Percentiles rank a stretch among this genome's conserved stretches.
phyloP scores from a whole-genome alignment of 2,329 filamentous ascomycete species.

The Penicillium hesseltinei region DNA sequence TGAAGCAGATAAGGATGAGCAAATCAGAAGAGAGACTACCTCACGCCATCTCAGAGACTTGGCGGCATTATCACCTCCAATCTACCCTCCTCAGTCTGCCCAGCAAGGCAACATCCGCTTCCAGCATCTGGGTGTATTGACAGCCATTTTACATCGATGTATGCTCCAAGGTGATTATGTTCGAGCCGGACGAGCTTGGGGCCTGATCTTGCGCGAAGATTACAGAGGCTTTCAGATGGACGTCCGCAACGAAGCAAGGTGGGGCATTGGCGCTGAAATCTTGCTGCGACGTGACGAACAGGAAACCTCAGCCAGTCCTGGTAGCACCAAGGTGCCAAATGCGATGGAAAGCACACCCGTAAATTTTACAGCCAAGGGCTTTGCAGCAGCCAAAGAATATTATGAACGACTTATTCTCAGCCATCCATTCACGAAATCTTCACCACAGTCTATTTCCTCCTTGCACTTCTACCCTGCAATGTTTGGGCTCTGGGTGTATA shows the following conservation, averaged over 20 bases:
- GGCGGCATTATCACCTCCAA: conserved; percentile 32
- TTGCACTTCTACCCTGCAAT: conserved; percentile 79
- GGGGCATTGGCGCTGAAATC: conserved; percentile 83
- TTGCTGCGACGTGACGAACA: conserved; percentile 59
- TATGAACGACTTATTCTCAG: conserved; percentile 77
- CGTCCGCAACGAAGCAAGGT: conserved; percentile 66
- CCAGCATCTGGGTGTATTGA: conserved; percentile 65
- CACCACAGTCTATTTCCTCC: conserved; percentile 61
- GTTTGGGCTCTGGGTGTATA: conserved; percentile 77
- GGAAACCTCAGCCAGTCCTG: conserved; percentile 7
- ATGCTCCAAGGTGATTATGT: conserved; percentile 68
- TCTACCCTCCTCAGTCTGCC: conserved; percentile 36
- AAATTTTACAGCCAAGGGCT: conserved; percentile 49
- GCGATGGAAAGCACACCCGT: conserved; percentile 8
- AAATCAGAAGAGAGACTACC: conserved; percentile 9
- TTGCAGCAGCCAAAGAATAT: conserved; percentile 63
- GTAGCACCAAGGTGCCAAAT: not conserved
- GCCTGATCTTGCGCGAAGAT: conserved; percentile 65
- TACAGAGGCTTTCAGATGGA: conserved; percentile 61
- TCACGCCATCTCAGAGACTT: conserved; percentile 26
- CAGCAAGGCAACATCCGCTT: conserved; percentile 39
- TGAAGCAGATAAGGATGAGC: conserved; percentile 22
- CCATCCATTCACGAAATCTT: conserved; percentile 65
- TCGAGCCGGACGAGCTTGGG: conserved; percentile 73
- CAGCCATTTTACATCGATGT: conserved; percentile 68